Base-by-base conservation (phyloP, 257 asterid species). In the Solanum pennellii region DNA sequence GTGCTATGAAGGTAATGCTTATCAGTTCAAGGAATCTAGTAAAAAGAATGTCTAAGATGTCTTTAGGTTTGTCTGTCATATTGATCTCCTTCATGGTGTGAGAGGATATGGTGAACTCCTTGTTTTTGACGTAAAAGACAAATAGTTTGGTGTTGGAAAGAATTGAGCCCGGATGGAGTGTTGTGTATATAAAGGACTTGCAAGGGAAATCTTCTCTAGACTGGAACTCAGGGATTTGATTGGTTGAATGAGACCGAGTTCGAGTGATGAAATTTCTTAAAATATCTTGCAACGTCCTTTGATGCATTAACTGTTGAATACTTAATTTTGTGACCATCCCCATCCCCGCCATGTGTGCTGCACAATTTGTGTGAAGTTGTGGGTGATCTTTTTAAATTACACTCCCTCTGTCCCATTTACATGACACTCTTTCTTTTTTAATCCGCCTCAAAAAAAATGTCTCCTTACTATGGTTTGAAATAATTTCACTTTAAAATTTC, bases 1-100 rank as follows among this genome's bases (percentile, higher is more conserved):
- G 91, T 92, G 98, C 98, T 87, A 95, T 93, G 98, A 91, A 93
- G 99, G 99, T 96, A 96, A 90, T 91, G 56, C 83, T 29, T 72
- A 29, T 65, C 68, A 80, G 6, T 80, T 80, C 69, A 15, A 27
- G 20, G 35, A 80, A 47, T 29, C 14, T 80, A 49, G 84, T 49
- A 47, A 80, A 80, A 80, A 5, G 82, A 29, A 47, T 49, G 21
- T 80, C 44, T 18, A 2, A 27, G 44, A 16, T 9, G 45, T 27
- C 85, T 80, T 31, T 80, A 80, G 44, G 84, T 79, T 79, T 27
- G 62, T 42, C 41, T 71, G 72, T 74, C 27, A 35, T 39, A 44
- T 86, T 49, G 41, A 10, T 74, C 25, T 44, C 68, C 39, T 79
- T 80, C 68, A 29, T 18, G 85, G 66, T 47, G 29, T 29, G 18